Evolutionary conservation across 306 rosid genomes (phyloP), one percentile per base, ranked within the genome.

Genomic region (Quercus robur): DNA sequence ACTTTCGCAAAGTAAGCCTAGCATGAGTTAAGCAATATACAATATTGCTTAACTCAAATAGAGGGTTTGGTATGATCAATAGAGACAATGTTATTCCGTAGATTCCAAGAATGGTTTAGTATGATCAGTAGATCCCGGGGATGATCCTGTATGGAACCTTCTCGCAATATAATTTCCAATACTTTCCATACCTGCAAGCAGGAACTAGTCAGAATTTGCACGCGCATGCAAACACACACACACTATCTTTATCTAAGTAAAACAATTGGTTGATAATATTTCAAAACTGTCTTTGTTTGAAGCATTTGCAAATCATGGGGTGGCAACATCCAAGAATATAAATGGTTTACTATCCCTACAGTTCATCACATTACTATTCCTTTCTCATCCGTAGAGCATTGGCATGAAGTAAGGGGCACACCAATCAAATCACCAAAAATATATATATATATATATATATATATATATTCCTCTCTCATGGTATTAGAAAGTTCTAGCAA

Each of bases 161-260:
- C 81, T 87, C 90, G 75, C 99, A 91, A 61, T 95, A 95, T 25
- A 80, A 72, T 82, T 93, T 95, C 99, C 99, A 95, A 85, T 87
- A 91, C 78, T 88, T 93, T 25, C 98, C 97, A 63, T 95, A 95
- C 97, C 99, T 95, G 93, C 88, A 79, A 58, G 74, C 28, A 62
- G 63, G 4, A 78, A 69, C 63, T 54, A 7, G 35, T 55, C 75
- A 66, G 68, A 81, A 77, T 57, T 70, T 77, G 71, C 25, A 59
- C 33, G 26, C 78, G 0, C 46, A 8, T 41, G 46, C 46, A 41
- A 41, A 41, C 41, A 71, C 14, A 49, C 54, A 57, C 13, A 49
- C 54, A 49, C 54, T 49, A 49, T 49, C 5, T 49, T 12, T 12
- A 49, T 49, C 54, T 49, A 49, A 12, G 54, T 13, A 49, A 49